These are phyloP conservation scores for Cercospora brassicicola DNA, from an alignment of 2,329 filamentous ascomycete species.

Conservation along the genomic window DNA sequence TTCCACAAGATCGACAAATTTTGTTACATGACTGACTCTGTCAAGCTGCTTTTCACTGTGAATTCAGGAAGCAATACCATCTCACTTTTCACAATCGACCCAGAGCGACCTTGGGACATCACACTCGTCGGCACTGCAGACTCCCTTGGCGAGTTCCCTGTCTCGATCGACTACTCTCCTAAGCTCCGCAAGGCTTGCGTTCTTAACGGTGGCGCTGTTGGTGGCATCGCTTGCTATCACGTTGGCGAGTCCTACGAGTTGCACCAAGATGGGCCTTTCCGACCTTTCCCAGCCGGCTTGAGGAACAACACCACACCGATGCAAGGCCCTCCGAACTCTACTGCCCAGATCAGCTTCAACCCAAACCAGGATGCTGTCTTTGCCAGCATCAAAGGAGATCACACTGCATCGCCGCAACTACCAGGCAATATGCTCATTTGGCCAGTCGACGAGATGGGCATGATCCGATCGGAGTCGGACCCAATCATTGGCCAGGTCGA, in stretches of 20 bases:
- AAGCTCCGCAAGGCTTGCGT: neutral
- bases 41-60: neutral
- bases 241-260: neutral
- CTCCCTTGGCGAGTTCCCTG: neutral
- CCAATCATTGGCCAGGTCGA: neutral
- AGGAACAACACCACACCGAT: neutral
- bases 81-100: neutral
- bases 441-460: neutral
- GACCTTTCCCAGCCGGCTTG: neutral
- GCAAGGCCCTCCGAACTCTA: neutral
- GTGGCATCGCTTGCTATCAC: neutral
- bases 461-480: neutral
- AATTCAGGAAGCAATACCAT: neutral
- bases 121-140: neutral
- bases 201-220: neutral
- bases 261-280: neutral
- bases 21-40: neutral
- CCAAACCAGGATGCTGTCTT: neutral
- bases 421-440: neutral
- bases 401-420: neutral
- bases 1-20: neutral
- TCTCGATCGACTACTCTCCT: neutral
- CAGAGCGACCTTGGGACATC: neutral
- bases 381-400: neutral
- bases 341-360: neutral